Evolutionary conservation across 257 asterid genomes (phyloP).

Genomic region (Jasminum sambac): DNA sequence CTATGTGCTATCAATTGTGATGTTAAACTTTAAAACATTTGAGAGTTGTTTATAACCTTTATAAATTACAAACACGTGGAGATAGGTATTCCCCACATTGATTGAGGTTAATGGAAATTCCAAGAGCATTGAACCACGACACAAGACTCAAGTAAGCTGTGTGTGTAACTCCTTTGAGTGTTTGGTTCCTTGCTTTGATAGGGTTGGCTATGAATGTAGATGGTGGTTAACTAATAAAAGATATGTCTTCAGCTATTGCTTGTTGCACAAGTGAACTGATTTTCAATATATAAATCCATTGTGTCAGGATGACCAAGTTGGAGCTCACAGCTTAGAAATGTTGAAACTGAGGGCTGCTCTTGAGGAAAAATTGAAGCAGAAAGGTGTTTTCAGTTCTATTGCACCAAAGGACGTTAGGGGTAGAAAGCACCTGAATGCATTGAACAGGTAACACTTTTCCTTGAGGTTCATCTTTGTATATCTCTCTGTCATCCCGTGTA

Average conservation of each 20-base stretch:
- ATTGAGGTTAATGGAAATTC: slow-evolving; percentile 36
- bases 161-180: slow-evolving; percentile 5
- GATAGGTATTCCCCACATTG: slow-evolving; percentile 23
- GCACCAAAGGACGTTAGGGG: slow-evolving; percentile 44
- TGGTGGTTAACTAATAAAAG: slow-evolving; percentile 4
- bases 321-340: slow-evolving; percentile 81
- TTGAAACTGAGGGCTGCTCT: slow-evolving; percentile 81
- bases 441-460: slow-evolving; percentile 60
- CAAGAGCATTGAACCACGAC: slow-evolving; percentile 35
- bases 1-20: neutral
- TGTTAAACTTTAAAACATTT: neutral
- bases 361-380: slow-evolving; percentile 81
- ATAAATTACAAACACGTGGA: too few species aligned
- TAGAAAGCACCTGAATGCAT: slow-evolving; percentile 41
- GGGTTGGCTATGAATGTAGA: neutral
- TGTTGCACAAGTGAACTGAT: slow-evolving; percentile 11
- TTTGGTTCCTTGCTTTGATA: neutral
- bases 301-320: slow-evolving; percentile 62
- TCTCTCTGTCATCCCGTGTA: neutral
- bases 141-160: slow-evolving; percentile 57
- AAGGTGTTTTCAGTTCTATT: slow-evolving; percentile 63
- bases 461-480: neutral
- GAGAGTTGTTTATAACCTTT: too few species aligned
- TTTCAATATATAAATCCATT: slow-evolving; percentile 14
- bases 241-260: slow-evolving; percentile 1